Evolutionary conservation across 179 eudicot species (phyloP), one percentile per base, ranked within the genome.

Genomic region (Monotropa hypopitys): DNA sequence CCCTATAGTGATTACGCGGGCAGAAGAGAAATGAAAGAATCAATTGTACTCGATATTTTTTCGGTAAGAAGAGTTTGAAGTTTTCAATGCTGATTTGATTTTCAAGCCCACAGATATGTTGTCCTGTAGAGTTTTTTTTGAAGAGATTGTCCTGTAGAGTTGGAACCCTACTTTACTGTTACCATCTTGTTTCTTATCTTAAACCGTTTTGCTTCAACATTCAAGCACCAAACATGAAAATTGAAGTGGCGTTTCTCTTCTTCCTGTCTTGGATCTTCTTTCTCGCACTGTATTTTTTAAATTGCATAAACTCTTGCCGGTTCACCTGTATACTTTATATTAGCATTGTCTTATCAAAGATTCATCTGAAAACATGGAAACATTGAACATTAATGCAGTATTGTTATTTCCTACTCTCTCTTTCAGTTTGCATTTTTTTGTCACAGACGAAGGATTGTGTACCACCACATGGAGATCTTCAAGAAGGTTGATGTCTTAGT

Each of bases 401-500:
- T 21, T 30, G 33, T 45, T 51, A 80, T 42, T 80, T 69, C 1
- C 7, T 73, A 8, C 21, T 12, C 9, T 11, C 32, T 71, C 2
- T 79, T 28, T 70, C 57, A 47, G 4, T 73, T 63, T 80, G n/a
- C 56, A 72, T 16, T 75, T 28, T 3, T 65, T 68, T 80, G n/a
- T 54, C 79, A 81, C 84, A 95, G 99, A 88, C 86, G 93, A 80
- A 90, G 99, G 85, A 75, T 90, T 59, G 92, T 95, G 99, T 57
- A 90, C 88, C 87, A 89, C 85, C 91, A 88, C 85, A 89, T 88
- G 93, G 91, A 95, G 89, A 77, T 82, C 72, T 92, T 95, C 78
- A 86, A 90, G 82, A 88, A 90, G 77, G 97, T 88, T 70, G 99
- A 95, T 82, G 80, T 91, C 83, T 91, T 95, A 73, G 97, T 92